Evolutionary conservation across 2,329 filamentous ascomycete genomes (phyloP), one percentile per base, ranked within the genome.

Genomic region (Hypoxylon sp.): DNA sequence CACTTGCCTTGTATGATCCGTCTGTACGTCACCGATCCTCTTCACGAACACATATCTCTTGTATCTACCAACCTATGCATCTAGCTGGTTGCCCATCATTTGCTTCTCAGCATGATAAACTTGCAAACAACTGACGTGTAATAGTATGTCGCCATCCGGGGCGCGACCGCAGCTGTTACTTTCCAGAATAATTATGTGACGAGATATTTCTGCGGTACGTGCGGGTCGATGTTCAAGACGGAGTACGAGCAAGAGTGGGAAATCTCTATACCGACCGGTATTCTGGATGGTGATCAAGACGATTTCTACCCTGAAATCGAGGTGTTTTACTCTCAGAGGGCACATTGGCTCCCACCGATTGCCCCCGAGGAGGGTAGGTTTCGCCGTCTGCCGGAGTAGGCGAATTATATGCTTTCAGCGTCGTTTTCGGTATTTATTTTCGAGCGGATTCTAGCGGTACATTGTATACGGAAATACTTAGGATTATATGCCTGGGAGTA

Each of bases 241-340:
- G 8, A n/a, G 25, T 5, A n/a, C 14, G 1, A 1, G 1, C 3
- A 19, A 3, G 21, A 41, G n/a, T 0, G 0, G 9, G 30, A 41
- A 16, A 8, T 56, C 50, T 43, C 60, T 16, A 30, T 75, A n/a
- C 63, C 72, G n/a, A 29, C 64, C n/a, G 73, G 70, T 39, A 55
- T 74, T 47, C 48, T 75, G 39, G 70, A 75, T 41, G 70, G 68
- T 43, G 61, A 68, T 37, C 68, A 65, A 46, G 46, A 50, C 5
- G 55, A 43, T 51, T 61, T 73, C 30, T 61, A 51, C n/a, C 71
- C 71, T 7, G 1, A 39, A 5, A 0, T 62, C 6, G 73, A 74
- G 56, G 43, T 68, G 4, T 71, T 37, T 37, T 56, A 41, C 19
- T 11, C 19, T 14, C 5, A 25, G 9, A 34, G 21, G 29, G 14